Percentiles rank a stretch among this genome's conserved stretches.
Evolutionary conservation across 2,329 filamentous ascomycete genomes (phyloP).

Genomic region (Monosporascus ibericus): DNA sequence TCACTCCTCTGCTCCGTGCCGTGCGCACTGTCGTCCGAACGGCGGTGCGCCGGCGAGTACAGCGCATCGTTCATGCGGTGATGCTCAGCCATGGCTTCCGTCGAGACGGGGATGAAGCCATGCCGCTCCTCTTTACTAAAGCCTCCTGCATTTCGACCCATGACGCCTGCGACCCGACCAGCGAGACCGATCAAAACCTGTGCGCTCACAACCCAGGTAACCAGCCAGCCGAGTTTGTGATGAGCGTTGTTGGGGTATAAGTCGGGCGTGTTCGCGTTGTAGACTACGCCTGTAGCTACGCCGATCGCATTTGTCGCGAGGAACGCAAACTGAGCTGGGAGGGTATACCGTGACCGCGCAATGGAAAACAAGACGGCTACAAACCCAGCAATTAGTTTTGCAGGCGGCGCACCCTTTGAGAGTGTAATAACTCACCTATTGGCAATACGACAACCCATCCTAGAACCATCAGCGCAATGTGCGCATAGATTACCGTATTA

Average conservation of each 20-base stretch:
- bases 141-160: slow-evolving; percentile 15
- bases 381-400: slow-evolving; percentile 8
- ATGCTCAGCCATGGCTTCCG: slow-evolving; percentile 47
- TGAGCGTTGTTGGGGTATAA: slow-evolving; percentile 85
- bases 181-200: slow-evolving; percentile 67
- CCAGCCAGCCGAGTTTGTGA: slow-evolving; percentile 80
- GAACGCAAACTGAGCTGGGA: slow-evolving; percentile 65
- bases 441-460: slow-evolving; percentile 67
- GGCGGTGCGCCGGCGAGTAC: slow-evolving; percentile 39
- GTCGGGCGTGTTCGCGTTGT: slow-evolving; percentile 77
- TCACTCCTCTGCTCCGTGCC: slow-evolving; percentile 57
- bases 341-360: slow-evolving; percentile 67
- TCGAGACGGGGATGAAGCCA: slow-evolving; percentile 58
- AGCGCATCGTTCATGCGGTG: slow-evolving; percentile 34
- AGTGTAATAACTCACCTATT: slow-evolving; percentile 41
- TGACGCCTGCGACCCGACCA: slow-evolving; percentile 49
- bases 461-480: slow-evolving; percentile 62
- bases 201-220: slow-evolving; percentile 63
- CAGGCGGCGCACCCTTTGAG: background rate
- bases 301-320: slow-evolving; percentile 57
- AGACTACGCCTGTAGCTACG: slow-evolving; percentile 59
- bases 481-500: slow-evolving; percentile 38
- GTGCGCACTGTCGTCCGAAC: slow-evolving; percentile 69
- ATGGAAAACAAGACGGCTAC: slow-evolving; percentile 81
- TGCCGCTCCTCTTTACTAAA: slow-evolving; percentile 39